These are phyloP conservation scores for Fusarium sp. DNA, from an alignment of 2,329 filamentous ascomycete species.

Conservation along the genomic window DNA sequence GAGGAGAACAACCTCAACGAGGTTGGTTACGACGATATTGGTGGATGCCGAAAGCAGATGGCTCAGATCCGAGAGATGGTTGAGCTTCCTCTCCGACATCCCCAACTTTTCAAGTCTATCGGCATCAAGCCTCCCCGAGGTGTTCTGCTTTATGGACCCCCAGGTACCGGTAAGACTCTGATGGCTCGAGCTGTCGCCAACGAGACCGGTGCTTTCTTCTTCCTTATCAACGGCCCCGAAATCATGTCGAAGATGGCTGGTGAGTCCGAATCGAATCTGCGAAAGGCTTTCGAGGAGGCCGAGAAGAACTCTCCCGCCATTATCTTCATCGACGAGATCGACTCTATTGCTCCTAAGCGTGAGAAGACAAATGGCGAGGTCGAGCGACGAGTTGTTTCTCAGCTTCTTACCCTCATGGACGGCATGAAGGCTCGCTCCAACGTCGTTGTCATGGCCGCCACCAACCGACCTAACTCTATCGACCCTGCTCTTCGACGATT, in stretches of 20 bases:
- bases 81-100: constrained; percentile 94
- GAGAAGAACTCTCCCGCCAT: constrained; percentile 99
- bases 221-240: constrained; percentile 98
- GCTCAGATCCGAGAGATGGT: constrained; percentile 99
- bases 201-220: constrained; percentile 99
- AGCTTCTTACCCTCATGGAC: constrained; percentile 97
- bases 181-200: constrained; percentile 99
- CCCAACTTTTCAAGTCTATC: constrained; percentile 99
- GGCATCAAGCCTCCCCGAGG: constrained; percentile 99
- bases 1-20: constrained; percentile 99
- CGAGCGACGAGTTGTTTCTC: constrained; percentile 97
- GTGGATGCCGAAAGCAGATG: constrained; percentile 99
- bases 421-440: constrained; percentile 99
- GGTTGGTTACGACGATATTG: constrained; percentile 98
- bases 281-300: constrained; percentile 99
- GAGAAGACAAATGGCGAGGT: constrained; percentile 99
- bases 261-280: constrained; percentile 97
- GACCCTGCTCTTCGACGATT: constrained; percentile 97
- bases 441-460: constrained; percentile 98
- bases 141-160: constrained; percentile 95
- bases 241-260: constrained; percentile 99
- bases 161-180: constrained; percentile 98
- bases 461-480: constrained; percentile 98
- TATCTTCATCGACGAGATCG: constrained; percentile 99
- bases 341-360: constrained; percentile 98